Evolutionary conservation across 257 asterid genomes (phyloP).

Genomic region (Vinca minor): DNA sequence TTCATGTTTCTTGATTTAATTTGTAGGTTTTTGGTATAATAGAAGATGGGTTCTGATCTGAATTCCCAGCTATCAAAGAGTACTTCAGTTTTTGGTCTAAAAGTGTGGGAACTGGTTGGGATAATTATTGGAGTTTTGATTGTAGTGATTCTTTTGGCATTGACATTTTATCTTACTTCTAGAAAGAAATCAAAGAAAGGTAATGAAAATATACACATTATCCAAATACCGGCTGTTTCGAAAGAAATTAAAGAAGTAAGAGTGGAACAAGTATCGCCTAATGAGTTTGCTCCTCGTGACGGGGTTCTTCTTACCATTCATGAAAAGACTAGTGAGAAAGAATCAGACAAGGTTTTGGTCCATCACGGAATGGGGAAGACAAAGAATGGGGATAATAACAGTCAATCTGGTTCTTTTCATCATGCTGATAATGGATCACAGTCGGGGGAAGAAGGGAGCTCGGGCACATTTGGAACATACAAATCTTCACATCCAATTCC

Average conservation of each 20-base stretch:
- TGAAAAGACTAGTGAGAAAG: constrained; percentile 62
- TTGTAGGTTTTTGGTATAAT: constrained; percentile 35
- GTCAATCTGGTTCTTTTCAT: constrained; percentile 62
- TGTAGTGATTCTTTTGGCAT: constrained; percentile 50
- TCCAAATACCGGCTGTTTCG: constrained; percentile 69
- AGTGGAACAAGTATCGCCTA: constrained; percentile 65
- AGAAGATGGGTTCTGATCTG: constrained; percentile 72
- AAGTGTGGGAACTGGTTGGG: constrained; percentile 89
- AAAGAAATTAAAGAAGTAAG: constrained; percentile 89
- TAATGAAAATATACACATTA: constrained; percentile 41
- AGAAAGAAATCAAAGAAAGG: constrained; percentile 51
- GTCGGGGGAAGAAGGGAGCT: constrained; percentile 83
- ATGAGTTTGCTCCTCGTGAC: constrained; percentile 54
- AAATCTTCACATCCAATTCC: constrained; percentile 58
- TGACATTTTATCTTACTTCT: constrained; percentile 62
- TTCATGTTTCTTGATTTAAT: constrained; percentile 14
- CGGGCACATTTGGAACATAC: constrained; percentile 43
- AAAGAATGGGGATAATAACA: constrained; percentile 45
- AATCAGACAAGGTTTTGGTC: constrained; percentile 67
- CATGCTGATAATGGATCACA: constrained; percentile 64
- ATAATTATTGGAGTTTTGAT: constrained; percentile 63
- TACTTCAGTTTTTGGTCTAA: constrained; percentile 58
- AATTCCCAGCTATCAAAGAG: constrained; percentile 48
- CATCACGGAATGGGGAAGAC: constrained; percentile 58
- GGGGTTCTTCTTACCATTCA: constrained; percentile 79